Percentiles rank a stretch among this genome's conserved stretches.
Evolutionary conservation across 257 asterid genomes (phyloP).

Genomic region (Solanum chilense): DNA sequence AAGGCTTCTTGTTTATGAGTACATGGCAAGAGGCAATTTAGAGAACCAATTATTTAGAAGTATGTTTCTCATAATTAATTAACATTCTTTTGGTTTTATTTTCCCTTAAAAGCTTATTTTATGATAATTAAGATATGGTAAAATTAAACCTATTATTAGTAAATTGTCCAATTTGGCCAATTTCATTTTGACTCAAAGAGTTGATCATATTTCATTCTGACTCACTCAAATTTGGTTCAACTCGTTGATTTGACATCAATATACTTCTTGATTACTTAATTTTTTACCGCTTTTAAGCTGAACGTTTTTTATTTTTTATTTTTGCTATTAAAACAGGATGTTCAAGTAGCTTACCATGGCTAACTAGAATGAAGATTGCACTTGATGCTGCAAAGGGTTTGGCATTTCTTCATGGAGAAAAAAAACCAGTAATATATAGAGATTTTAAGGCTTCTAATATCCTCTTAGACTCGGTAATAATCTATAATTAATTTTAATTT

Average conservation of each 20-base stretch:
- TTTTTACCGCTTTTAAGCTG: background rate
- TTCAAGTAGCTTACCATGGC: conserved; percentile 49
- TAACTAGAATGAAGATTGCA: conserved; percentile 59
- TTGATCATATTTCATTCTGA: no score
- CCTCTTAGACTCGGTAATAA: conserved; percentile 28
- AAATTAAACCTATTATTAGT: background rate
- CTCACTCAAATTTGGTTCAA: background rate
- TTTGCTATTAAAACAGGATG: conserved; percentile 31
- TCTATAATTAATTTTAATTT: background rate
- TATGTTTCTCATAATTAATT: background rate
- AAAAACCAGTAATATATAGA: conserved; percentile 62
- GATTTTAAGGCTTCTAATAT: conserved; percentile 81
- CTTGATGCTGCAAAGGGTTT: conserved; percentile 73
- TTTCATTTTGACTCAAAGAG: background rate
- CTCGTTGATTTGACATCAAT: background rate
- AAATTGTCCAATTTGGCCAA: background rate
- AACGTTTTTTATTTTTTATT: background rate
- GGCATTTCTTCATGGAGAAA: conserved; percentile 73
- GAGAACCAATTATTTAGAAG: conserved; percentile 1
- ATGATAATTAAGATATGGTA: background rate
- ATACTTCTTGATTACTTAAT: no score
- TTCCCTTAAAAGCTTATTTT: background rate
- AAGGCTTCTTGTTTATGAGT: conserved; percentile 8
- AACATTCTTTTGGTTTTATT: background rate
- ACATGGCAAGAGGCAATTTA: conserved; percentile 1